phyloP scores from a whole-genome alignment of 2,329 filamentous ascomycete species.

The Diaporthe longicolla region DNA sequence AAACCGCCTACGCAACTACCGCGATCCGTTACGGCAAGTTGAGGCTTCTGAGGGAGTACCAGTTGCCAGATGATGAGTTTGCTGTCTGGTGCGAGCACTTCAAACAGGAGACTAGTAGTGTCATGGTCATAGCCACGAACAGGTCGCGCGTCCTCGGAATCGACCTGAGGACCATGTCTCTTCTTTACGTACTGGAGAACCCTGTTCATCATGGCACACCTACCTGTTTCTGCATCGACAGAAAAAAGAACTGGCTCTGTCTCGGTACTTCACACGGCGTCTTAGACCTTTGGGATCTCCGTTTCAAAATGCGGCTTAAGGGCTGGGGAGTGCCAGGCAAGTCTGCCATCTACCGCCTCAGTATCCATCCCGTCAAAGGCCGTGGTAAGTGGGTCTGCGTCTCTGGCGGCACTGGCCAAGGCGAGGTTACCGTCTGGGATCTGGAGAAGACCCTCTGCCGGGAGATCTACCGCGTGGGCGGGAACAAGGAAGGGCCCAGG shows the following conservation, averaged over 20 bases:
- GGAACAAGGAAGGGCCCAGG: constrained; percentile 71
- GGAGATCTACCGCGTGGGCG: constrained; percentile 85
- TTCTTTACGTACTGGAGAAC: constrained; percentile 85
- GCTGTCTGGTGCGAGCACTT: constrained; percentile 95
- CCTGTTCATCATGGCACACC: constrained; percentile 92
- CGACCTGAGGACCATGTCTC: constrained; percentile 87
- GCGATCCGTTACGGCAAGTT: constrained; percentile 84
- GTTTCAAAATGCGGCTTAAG: constrained; percentile 90
- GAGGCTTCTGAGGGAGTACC: constrained; percentile 82
- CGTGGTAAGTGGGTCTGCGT: constrained; percentile 90
- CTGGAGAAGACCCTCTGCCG: constrained; percentile 90
- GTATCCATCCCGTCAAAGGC: constrained; percentile 82
- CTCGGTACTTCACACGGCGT: constrained; percentile 94
- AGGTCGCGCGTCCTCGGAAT: constrained; percentile 86
- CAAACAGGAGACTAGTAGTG: constrained; percentile 84
- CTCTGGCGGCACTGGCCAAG: constrained; percentile 86
- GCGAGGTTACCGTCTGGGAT: constrained; percentile 96
- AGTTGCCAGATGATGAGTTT: constrained; percentile 77
- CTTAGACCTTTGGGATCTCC: constrained; percentile 93
- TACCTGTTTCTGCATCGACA: constrained; percentile 91
- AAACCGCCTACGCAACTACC: constrained; percentile 60
- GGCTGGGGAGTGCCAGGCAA: constrained; percentile 90
- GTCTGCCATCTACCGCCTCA: constrained; percentile 83
- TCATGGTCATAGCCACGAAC: constrained; percentile 88
- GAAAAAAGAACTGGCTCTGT: constrained; percentile 89